These are phyloP conservation scores for Trichosporon sp. DNA, from an alignment of 1,284 basidiomycete species.

Conservation along the genomic window DNA sequence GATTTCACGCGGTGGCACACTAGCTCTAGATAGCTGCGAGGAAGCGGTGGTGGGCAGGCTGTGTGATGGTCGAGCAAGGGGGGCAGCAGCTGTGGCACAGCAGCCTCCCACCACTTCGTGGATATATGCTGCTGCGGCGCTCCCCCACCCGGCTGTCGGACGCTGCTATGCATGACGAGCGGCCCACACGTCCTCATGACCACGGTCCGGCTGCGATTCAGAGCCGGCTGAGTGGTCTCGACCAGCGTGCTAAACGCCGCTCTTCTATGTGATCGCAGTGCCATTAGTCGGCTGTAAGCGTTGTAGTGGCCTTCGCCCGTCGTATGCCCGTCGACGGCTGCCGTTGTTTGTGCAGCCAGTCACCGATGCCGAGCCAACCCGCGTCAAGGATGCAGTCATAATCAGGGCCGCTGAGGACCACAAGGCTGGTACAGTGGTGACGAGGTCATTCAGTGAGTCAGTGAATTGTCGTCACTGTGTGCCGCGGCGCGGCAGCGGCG, in stretches of 20 bases:
- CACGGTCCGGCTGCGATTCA: not conserved
- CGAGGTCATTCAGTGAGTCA: not conserved
- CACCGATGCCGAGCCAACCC: not conserved
- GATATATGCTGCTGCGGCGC: not conserved
- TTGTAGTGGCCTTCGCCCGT: not conserved
- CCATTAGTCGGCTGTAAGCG: not conserved
- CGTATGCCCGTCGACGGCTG: not conserved
- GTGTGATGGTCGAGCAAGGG: not conserved
- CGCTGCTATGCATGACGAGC: not conserved
- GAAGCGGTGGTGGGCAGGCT: not conserved
- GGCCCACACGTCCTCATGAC: not conserved
- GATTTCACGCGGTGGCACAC: not conserved
- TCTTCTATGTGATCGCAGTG: not conserved
- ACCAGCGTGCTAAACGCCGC: not conserved
- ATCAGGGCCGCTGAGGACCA: not conserved
- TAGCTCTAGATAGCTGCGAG: not conserved
- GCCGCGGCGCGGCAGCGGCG: not conserved
- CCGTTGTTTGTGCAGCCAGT: not conserved
- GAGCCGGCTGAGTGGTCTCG: not conserved
- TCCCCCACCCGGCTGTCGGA: not conserved
- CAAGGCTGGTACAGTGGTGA: not conserved
- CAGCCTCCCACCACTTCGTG: not conserved
- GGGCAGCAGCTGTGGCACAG: not conserved
- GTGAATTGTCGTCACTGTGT: not conserved
- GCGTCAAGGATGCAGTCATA: not conserved